Percentiles rank a stretch among this genome's conserved stretches.
Conservation (phyloP, 345 rosid species). For the Eucalyptus rudis region DNA sequence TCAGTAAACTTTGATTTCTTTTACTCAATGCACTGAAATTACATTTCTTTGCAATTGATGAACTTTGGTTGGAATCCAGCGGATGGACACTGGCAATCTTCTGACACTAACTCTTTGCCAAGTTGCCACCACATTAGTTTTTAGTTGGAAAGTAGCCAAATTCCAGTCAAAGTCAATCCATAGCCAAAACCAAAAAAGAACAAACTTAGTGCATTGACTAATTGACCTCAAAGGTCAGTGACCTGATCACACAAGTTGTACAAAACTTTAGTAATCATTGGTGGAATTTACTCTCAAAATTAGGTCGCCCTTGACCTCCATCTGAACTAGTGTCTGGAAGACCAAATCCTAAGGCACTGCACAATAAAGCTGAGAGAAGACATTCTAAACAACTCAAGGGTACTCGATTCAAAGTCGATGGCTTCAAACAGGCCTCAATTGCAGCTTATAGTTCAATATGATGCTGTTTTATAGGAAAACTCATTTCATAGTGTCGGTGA, state of each 20-base stretch:
- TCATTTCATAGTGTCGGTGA: neutral
- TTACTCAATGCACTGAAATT: neutral
- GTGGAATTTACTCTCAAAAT: neutral
- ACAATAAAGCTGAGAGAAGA: neutral
- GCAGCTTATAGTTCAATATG: neutral
- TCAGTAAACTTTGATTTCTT: neutral
- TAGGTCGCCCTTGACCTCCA: neutral
- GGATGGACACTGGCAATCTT: neutral
- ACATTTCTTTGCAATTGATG: neutral
- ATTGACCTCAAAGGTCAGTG: neutral
- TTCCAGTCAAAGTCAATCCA: neutral
- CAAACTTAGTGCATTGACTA: neutral
- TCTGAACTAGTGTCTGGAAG: neutral
- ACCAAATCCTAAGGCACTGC: neutral
- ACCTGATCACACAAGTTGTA: neutral
- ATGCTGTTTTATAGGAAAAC: neutral
- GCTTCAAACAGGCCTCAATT: neutral
- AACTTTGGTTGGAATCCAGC: neutral
- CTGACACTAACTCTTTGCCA: neutral
- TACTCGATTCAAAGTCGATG: neutral
- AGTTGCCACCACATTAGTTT: neutral
- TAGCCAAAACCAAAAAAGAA: neutral
- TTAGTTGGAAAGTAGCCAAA: neutral
- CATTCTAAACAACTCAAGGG: neutral
- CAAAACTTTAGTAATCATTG: neutral